Evolutionary conservation across 2,329 filamentous ascomycete species (phyloP), one percentile per base, ranked within the genome.

Genomic region (Claviceps purpurea): DNA sequence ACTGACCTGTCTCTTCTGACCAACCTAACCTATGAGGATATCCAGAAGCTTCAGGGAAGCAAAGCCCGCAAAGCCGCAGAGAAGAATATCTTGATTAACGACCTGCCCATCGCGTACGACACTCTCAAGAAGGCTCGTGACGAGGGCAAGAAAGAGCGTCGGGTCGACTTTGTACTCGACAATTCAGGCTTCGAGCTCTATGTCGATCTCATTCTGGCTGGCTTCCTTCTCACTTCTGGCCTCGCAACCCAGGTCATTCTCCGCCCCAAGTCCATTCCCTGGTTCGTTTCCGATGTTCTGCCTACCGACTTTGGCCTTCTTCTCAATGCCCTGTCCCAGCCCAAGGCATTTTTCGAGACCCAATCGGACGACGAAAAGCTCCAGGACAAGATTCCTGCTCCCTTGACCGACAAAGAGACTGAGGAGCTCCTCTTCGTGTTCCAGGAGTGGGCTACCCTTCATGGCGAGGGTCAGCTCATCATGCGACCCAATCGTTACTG

Each of bases 141-240:
- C 22, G 74, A 77, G 37, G 77, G 78, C 30, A 80, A 81, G 62
- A 72, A 75, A 55, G 83, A 89, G 58, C 79, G 89, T 40, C 78
- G 88, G 16, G 85, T 98, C 2, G 93, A 98, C 62, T 91, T 98
- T 57, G 86, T 98, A 2, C 84, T 98, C 5, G 93, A 98, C 67
- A 98, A 98, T 61, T 89, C 93, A 20, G 93, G 93, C 5, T 98
- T 98, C 64, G 93, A 98, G 73, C 78, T 98, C 13, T 98, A 89
- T 64, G 93, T 97, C 58, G 93, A 98, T 64, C 77, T 98, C 10
- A 83, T 97, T 53, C 77, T 98, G 2, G 90, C 89, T 0, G 91
- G 90, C 1, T 98, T 95, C 65, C 76, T 98, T 14, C 76, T 98
- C 6, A 83, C 88, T 0, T 77, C 89, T 0, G 87, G 85, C 0